These are phyloP conservation scores for Phytopythium vexans DNA, from an alignment of 352 stramenopile species.

Conservation along the genomic window DNA sequence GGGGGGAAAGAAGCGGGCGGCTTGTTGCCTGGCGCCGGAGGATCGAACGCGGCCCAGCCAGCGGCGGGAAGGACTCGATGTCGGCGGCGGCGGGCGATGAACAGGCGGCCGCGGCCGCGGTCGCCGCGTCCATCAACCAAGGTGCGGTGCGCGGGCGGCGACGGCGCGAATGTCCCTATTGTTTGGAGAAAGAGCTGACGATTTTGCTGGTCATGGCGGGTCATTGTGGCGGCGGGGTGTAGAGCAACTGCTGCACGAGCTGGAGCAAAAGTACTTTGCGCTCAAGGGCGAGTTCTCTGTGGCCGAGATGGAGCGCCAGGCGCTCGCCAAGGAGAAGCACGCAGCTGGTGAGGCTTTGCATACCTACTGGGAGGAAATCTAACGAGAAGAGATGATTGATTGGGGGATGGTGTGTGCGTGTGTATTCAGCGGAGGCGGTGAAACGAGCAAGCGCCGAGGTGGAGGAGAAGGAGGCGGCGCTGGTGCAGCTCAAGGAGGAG, in stretches of 20 bases:
- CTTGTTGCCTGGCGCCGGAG: neutral
- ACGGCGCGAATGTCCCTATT: too few species aligned
- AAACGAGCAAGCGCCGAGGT: slow-evolving; percentile 21
- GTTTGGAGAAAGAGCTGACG: slow-evolving; percentile 3
- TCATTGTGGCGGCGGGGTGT: neutral
- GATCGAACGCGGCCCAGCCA: neutral
- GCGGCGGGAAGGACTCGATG: slow-evolving; percentile 4
- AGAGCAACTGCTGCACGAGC: slow-evolving; percentile 80
- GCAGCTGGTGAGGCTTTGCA: slow-evolving; percentile 27
- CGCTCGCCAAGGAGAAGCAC: slow-evolving; percentile 40
- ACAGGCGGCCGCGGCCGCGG: slow-evolving; percentile 18
- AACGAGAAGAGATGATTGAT: slow-evolving; percentile 1
- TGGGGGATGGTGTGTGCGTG: slow-evolving; percentile 6
- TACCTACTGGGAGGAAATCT: neutral
- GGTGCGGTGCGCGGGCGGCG: slow-evolving; percentile 11
- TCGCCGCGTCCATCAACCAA: slow-evolving; percentile 44
- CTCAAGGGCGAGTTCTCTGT: slow-evolving; percentile 60
- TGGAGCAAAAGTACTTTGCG: slow-evolving; percentile 68
- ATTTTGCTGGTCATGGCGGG: neutral
- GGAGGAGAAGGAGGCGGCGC: slow-evolving; percentile 23
- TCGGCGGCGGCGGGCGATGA: slow-evolving; percentile 13
- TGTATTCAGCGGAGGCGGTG: slow-evolving; percentile 22
- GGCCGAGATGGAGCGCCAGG: slow-evolving; percentile 53
- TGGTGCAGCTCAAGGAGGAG: slow-evolving; percentile 30
- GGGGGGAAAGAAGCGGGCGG: neutral